Percentiles rank a stretch among this genome's conserved stretches.
Evolutionary conservation across 495 filamentous ascomycete species (phyloP).

Genomic region (Tuber microsphaerosporum): DNA sequence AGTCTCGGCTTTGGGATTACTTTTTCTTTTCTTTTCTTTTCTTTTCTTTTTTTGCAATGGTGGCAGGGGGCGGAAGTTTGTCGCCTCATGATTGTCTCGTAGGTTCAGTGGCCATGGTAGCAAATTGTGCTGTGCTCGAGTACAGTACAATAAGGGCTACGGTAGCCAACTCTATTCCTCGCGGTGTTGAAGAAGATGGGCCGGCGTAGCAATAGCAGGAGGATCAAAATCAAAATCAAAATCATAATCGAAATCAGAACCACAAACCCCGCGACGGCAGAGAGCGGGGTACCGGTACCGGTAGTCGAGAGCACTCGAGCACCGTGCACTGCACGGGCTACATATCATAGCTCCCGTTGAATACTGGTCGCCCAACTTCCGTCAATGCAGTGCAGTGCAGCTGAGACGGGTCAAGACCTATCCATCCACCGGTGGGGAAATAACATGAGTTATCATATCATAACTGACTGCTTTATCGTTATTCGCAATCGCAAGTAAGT

Average conservation of each 20-base stretch:
- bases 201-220: background rate
- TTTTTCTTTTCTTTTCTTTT: background rate
- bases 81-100: background rate
- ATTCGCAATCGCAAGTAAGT: background rate
- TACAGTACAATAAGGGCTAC: background rate
- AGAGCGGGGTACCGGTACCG: background rate
- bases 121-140: background rate
- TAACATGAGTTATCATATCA: background rate
- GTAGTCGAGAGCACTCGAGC: background rate
- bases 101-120: background rate
- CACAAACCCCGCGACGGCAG: background rate
- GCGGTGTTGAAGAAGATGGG: background rate
- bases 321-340: background rate
- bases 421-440: background rate
- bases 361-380: too few species aligned
- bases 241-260: background rate
- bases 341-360: background rate
- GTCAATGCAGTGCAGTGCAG: background rate
- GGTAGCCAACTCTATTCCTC: background rate
- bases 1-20: background rate
- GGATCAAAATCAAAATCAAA: background rate
- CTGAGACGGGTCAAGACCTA: background rate
- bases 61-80: background rate
- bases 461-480: background rate
- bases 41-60: background rate